Percentiles rank a stretch among this genome's conserved stretches.
phyloP scores from a whole-genome alignment of 768 basidiomycete genomes.

The Leccinum ochraceum region DNA sequence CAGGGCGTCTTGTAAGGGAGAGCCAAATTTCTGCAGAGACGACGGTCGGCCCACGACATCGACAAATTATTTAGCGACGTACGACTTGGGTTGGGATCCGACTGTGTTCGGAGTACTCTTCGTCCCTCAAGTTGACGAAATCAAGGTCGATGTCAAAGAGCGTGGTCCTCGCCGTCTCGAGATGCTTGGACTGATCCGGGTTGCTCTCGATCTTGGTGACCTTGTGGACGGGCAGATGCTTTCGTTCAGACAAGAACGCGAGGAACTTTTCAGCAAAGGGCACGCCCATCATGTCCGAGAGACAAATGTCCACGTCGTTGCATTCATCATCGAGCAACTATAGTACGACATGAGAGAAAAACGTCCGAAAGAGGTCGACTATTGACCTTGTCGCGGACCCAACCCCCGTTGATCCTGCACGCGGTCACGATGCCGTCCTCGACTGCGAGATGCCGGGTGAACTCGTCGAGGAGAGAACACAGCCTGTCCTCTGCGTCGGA shows the following conservation, averaged over 20 bases:
- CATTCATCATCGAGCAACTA: constrained; percentile 81
- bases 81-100: constrained; percentile 90
- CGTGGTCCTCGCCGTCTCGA: constrained; percentile 89
- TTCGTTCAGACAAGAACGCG: constrained; percentile 44
- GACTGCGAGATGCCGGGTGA: constrained; percentile 55
- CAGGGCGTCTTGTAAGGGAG: constrained; percentile 87
- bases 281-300: constrained; percentile 86
- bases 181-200: constrained; percentile 96
- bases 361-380: constrained; percentile 6
- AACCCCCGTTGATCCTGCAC: constrained; percentile 95
- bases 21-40: constrained; percentile 74
- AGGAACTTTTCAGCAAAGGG: constrained; percentile 83
- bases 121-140: constrained; percentile 90
- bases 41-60: background rate
- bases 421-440: constrained; percentile 55
- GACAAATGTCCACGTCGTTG: constrained; percentile 92
- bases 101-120: constrained; percentile 85
- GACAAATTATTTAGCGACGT: constrained; percentile 31
- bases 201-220: constrained; percentile 89
- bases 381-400: constrained; percentile 96
- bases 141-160: constrained; percentile 84
- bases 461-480: constrained; percentile 80
- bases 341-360: constrained; percentile 19
- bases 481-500: constrained; percentile 68
- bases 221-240: constrained; percentile 39